These are phyloP conservation scores for Cucumis cinereus DNA, from an alignment of 306 rosid genomes.

Conservation along the genomic window DNA sequence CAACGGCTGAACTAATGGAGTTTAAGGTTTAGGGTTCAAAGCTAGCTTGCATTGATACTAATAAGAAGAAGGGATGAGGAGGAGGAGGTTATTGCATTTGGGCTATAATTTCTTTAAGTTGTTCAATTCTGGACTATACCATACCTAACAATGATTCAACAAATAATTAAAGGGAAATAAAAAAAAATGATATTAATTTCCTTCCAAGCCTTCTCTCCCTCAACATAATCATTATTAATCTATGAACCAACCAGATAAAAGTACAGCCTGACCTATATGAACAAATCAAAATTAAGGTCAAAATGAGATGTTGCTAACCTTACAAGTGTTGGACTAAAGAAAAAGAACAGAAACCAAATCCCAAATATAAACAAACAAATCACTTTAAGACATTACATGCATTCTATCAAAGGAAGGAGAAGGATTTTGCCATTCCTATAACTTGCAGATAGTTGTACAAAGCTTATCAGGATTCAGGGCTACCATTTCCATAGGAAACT, in stretches of 20 bases:
- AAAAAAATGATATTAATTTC: neutral
- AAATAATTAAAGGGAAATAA: neutral
- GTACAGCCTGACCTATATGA: neutral
- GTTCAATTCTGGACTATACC: no score
- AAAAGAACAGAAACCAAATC: neutral
- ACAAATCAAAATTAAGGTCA: slow-evolving; percentile 1
- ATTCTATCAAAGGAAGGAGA: neutral
- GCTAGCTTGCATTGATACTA: no score
- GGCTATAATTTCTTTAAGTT: no score
- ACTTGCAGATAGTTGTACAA: neutral
- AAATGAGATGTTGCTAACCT: neutral
- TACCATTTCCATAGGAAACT: slow-evolving; percentile 79
- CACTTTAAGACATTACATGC: neutral
- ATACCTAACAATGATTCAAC: no score
- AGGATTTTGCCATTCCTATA: neutral
- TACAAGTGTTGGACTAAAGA: neutral
- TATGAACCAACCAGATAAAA: neutral
- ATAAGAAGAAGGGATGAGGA: no score
- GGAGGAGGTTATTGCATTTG: no score
- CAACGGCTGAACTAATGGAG: no score
- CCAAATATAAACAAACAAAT: neutral
- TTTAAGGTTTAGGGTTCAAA: no score
- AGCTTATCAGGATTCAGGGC: slow-evolving; percentile 31
- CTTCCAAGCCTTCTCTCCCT: neutral
- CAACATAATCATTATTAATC: neutral